A percentile compares a stretch with the other conserved stretches of the same genome.
These are phyloP conservation scores for Micractinium conductrix DNA, from an alignment of 139 green algal genomes.

Conservation along the genomic window DNA sequence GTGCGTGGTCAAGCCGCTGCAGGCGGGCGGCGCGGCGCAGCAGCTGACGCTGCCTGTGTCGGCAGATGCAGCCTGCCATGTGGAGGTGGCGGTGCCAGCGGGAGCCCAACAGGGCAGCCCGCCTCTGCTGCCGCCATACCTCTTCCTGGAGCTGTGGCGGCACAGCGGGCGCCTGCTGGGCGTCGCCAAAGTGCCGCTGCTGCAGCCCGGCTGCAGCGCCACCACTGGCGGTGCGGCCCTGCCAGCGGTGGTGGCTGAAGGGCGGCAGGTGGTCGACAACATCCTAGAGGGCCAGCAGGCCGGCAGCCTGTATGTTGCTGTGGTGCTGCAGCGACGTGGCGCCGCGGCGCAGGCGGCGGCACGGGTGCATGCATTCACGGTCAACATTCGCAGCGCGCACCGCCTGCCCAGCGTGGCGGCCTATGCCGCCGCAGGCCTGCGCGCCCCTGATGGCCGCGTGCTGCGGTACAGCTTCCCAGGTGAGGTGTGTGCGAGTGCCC, in stretches of 20 bases:
- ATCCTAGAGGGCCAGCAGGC: not conserved
- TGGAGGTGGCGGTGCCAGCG: not conserved
- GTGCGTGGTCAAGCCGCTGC: slow-evolving; percentile 23
- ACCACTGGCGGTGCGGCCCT: not conserved
- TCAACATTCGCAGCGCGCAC: slow-evolving; percentile 20
- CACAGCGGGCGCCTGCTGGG: slow-evolving; percentile 21
- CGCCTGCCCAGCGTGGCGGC: slow-evolving; percentile 24
- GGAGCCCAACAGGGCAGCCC: not conserved
- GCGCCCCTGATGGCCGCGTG: not conserved
- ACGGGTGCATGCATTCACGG: not conserved
- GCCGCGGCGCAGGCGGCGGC: not conserved
- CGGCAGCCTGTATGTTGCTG: slow-evolving; percentile 2
- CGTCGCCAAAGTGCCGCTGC: not conserved
- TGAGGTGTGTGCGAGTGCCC: not conserved
- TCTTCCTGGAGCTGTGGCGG: slow-evolving; percentile 28
- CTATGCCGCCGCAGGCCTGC: slow-evolving; percentile 12
- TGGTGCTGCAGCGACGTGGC: not conserved
- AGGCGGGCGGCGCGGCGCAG: not conserved
- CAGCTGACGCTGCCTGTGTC: slow-evolving; percentile 3
- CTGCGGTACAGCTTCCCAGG: slow-evolving; percentile 35
- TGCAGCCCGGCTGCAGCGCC: not conserved
- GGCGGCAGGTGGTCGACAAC: not conserved
- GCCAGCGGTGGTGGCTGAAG: slow-evolving; percentile 6
- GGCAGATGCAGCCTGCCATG: not conserved
- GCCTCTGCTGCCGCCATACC: slow-evolving; percentile 1